Percentiles rank a stretch among this genome's conserved stretches.
Evolutionary conservation across 2,329 filamentous ascomycete species (phyloP).

Genomic region (Akanthomyces muscarius): DNA sequence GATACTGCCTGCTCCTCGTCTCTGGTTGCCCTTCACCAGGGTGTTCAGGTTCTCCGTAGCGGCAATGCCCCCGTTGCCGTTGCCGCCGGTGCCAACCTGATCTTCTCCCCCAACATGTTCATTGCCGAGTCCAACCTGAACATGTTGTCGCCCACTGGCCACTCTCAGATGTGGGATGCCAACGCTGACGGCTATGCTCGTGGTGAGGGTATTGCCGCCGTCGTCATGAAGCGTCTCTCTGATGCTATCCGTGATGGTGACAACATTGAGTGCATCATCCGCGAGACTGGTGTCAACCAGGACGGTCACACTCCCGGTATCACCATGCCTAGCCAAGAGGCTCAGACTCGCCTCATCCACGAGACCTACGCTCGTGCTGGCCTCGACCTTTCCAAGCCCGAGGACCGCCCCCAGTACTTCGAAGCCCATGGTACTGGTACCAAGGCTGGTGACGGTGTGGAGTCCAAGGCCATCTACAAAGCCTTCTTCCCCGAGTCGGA

Average conservation of each 20-base stretch:
- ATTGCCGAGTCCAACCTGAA: slow-evolving; percentile 38
- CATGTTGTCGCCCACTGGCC: slow-evolving; percentile 37
- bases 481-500: slow-evolving; percentile 34
- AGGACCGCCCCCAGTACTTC: slow-evolving; percentile 38
- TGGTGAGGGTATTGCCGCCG: slow-evolving; percentile 46
- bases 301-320: slow-evolving; percentile 53
- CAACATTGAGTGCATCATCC: slow-evolving; percentile 46
- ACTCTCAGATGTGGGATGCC: slow-evolving; percentile 38
- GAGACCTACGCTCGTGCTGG: slow-evolving; percentile 35
- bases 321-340: slow-evolving; percentile 47
- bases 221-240: slow-evolving; percentile 45
- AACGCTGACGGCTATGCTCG: slow-evolving; percentile 48
- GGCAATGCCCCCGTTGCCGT: slow-evolving; percentile 36
- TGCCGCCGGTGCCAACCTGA: slow-evolving; percentile 33
- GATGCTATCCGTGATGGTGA: slow-evolving; percentile 49
- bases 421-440: slow-evolving; percentile 36
- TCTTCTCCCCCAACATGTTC: slow-evolving; percentile 22
- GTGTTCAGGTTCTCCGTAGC: slow-evolving; percentile 27
- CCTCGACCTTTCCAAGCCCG: slow-evolving; percentile 28
- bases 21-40: slow-evolving; percentile 31
- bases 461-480: slow-evolving; percentile 43
- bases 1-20: slow-evolving; percentile 35
- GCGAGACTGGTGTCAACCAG: slow-evolving; percentile 45
- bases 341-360: slow-evolving; percentile 38
- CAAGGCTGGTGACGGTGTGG: slow-evolving; percentile 45